Percentiles rank a stretch among this genome's conserved stretches.
These are phyloP conservation scores for Ophiostoma tasmaniense DNA, from an alignment of 2,329 filamentous ascomycete species.

Conservation along the genomic window DNA sequence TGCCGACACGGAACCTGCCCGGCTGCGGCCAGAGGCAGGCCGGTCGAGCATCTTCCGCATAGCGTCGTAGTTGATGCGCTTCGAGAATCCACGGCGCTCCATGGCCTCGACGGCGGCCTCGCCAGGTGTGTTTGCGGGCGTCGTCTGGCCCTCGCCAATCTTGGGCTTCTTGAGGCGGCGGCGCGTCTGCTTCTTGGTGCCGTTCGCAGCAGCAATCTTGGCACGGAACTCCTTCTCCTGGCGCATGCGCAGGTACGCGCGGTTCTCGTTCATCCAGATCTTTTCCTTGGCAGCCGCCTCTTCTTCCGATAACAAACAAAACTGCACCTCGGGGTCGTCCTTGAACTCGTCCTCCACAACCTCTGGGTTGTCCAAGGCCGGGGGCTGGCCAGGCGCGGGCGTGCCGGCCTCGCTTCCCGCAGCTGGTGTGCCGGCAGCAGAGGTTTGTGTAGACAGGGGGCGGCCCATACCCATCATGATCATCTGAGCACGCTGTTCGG, in stretches of 20 bases:
- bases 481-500: slow-evolving; percentile 41
- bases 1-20: slow-evolving; percentile 38
- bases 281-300: slow-evolving; percentile 79
- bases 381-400: neutral
- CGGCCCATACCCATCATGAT: slow-evolving; percentile 19
- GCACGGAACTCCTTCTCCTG: slow-evolving; percentile 74
- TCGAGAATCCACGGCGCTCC: slow-evolving; percentile 60
- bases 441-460: neutral
- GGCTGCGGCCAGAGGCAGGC: slow-evolving; percentile 28
- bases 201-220: slow-evolving; percentile 41
- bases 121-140: slow-evolving; percentile 57
- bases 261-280: slow-evolving; percentile 92
- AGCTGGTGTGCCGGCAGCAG: neutral
- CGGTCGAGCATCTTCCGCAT: slow-evolving; percentile 50
- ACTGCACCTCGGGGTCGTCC: slow-evolving; percentile 77
- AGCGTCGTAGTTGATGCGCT: slow-evolving; percentile 66
- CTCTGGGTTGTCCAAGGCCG: slow-evolving; percentile 50
- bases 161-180: slow-evolving; percentile 47
- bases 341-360: slow-evolving; percentile 78
- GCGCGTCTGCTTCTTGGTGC: slow-evolving; percentile 24
- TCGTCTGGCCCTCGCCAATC: slow-evolving; percentile 58
- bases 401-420: slow-evolving; percentile 8
- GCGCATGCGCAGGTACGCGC: slow-evolving; percentile 81
- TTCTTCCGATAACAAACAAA: slow-evolving; percentile 63
- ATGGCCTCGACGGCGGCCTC: slow-evolving; percentile 63